phyloP scores from a whole-genome alignment of 1,284 basidiomycete genomes.

The Ganoderma sinense region DNA sequence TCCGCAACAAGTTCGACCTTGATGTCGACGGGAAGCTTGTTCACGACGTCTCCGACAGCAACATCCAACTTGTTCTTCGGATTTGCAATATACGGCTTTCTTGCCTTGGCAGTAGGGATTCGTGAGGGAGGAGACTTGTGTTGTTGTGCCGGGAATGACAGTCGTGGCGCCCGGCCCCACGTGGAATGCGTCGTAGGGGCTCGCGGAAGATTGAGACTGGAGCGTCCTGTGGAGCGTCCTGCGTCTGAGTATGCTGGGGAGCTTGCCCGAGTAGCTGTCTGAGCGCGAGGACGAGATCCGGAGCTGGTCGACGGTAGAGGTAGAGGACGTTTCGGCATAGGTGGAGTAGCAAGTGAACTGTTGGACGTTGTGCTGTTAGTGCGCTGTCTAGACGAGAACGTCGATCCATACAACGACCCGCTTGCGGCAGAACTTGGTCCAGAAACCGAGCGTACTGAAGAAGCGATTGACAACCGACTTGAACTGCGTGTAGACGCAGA shows the following conservation, averaged over 20 bases:
- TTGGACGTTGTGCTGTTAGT: constrained; percentile 67
- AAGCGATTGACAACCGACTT: constrained; percentile 56
- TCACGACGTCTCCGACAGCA: constrained; percentile 91
- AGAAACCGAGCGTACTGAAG: constrained; percentile 61
- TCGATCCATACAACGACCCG: constrained; percentile 61
- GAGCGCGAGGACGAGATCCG: constrained; percentile 48
- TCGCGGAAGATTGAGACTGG: constrained; percentile 39
- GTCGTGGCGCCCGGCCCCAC: constrained; percentile 74
- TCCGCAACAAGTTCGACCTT: constrained; percentile 85
- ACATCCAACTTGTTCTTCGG: constrained; percentile 91
- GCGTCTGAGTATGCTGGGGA: constrained; percentile 69
- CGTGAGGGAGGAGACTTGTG: constrained; percentile 55
- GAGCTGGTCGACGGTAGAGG: constrained; percentile 26
- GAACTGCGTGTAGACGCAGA: constrained; percentile 46
- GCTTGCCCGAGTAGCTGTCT: constrained; percentile 47
- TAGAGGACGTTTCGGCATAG: constrained; percentile 32
- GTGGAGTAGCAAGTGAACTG: constrained; percentile 42
- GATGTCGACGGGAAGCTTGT: constrained; percentile 86
- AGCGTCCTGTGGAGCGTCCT: constrained; percentile 39
- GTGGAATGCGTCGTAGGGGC: constrained; percentile 55
- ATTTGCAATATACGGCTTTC: constrained; percentile 83
- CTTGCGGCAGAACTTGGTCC: constrained; percentile 40
- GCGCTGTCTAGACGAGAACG: constrained; percentile 83
- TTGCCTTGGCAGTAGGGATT: constrained; percentile 45
- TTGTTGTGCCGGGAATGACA: constrained; percentile 54